Evolutionary conservation across 129 eudicot species (phyloP), one percentile per base, ranked within the genome.

Genomic region (Logfia minima): DNA sequence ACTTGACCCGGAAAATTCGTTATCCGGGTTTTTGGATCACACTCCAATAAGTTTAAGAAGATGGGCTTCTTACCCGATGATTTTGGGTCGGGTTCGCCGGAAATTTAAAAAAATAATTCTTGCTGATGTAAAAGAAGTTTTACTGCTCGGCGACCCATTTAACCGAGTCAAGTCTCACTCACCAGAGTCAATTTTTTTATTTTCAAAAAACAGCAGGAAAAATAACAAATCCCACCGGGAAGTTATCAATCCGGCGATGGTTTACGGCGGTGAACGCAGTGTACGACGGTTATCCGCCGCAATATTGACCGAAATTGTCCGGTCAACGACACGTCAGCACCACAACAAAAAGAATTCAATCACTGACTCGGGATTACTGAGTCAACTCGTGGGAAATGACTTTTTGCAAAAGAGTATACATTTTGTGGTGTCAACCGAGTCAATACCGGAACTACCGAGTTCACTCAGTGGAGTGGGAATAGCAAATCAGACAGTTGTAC

Each of bases 31-130:
- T 67, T 4, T 91, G 29, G 89, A 87, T 74, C 88, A 81, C 35
- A 90, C 87, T 26, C 96, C 93, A 2, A 83, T 91, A 77, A 82
- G 75, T 55, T 41, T 93, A 29, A 75, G 98, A 21, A 77, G 97
- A 8, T 93, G 98, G 98, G 96, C 93, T 61, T 81, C 90, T 62
- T 91, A 91, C 83, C 91, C 98, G 34, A 84, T 89, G 91, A 21
- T 93, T 6, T 68, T 93, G 37, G 98, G 98, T 58, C 98, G 97
- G 52, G 82, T 93, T 8, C 76, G 83, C 13, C 67, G 91, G 39
- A 84, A 87, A 26, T 93, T 90, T 66, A 91, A 89, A 84, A 89
- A 87, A 16, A 24, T 86, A 0, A 72, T 87, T 72, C 66, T 93
- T 1, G 89, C 88, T n/a, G 93, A 93, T 70, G 88, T 79, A 4